Conservation (phyloP, 169 alveolate species). For the Hepatocystis sp. region DNA sequence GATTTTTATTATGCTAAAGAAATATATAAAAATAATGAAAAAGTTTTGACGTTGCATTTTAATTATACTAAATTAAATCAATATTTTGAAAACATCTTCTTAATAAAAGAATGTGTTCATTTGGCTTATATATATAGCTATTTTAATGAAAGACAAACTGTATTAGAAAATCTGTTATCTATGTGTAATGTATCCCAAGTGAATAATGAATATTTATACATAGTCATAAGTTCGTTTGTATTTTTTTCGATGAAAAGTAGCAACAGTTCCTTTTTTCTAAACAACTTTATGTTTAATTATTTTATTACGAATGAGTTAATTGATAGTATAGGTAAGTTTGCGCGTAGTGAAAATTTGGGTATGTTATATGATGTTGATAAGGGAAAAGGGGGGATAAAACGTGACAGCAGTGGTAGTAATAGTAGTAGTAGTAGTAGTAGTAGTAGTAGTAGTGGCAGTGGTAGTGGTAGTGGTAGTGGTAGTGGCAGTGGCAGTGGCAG, state of each 20-base stretch:
- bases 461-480: background rate
- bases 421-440: background rate
- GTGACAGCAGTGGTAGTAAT: background rate
- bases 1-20: conserved; percentile 51
- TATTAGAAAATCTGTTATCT: conserved; percentile 40
- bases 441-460: background rate
- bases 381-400: background rate
- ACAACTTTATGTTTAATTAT: conserved; percentile 29
- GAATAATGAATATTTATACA: conserved; percentile 51
- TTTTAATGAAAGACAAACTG: conserved; percentile 23
- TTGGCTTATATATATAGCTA: conserved; percentile 46
- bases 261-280: conserved; percentile 42
- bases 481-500: too few relatives aligned
- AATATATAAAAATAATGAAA: conserved; percentile 9
- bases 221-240: conserved; percentile 35
- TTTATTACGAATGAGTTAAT: conserved; percentile 12
- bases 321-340: conserved; percentile 5
- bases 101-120: conserved; percentile 57
- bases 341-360: background rate
- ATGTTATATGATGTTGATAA: background rate
- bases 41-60: conserved; percentile 22
- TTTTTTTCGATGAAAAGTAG: conserved; percentile 53
- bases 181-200: conserved; percentile 47
- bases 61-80: conserved; percentile 25
- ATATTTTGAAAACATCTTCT: conserved; percentile 39